Evolutionary conservation across 768 basidiomycete species (phyloP).

Genomic region (Suillus lakei): DNA sequence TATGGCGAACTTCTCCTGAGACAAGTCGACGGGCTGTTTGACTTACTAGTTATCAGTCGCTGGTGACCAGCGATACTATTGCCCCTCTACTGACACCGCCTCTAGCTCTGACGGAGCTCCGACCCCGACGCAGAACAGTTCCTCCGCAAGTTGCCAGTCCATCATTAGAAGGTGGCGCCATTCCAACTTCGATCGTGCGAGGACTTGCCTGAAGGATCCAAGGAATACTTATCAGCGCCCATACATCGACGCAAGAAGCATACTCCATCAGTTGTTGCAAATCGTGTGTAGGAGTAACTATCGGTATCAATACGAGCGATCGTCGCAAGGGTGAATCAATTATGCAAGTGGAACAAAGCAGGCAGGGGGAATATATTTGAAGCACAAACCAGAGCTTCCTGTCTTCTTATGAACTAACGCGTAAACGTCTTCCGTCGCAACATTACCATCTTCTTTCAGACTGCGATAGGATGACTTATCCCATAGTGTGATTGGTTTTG

Average conservation of each 20-base stretch:
- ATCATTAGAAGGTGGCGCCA: not conserved
- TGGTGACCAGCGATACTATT: not conserved
- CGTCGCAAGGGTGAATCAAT: constrained; percentile 4
- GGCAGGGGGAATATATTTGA: not conserved
- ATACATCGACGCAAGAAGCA: not conserved
- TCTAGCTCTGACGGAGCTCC: not conserved
- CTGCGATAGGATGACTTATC: constrained; percentile 4
- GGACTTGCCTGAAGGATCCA: not conserved
- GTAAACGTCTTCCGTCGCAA: not conserved
- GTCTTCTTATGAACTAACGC: not conserved
- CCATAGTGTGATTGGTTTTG: constrained; percentile 11
- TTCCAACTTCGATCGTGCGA: not conserved
- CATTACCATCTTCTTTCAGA: not conserved
- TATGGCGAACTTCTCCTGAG: not conserved
- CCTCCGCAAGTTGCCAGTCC: not conserved
- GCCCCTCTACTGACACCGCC: not conserved
- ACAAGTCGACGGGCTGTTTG: not conserved
- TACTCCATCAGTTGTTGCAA: not conserved
- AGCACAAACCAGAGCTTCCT: not conserved
- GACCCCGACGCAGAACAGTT: not conserved
- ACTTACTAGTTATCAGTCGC: not conserved
- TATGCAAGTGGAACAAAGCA: not conserved
- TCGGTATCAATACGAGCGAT: not conserved
- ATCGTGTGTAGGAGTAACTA: not conserved
- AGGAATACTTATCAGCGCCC: not conserved